A percentile compares a stretch with the other conserved stretches of the same genome.
These are phyloP conservation scores for Neofusicoccum cordaticola DNA, from an alignment of 2,329 filamentous ascomycete species.

Conservation along the genomic window DNA sequence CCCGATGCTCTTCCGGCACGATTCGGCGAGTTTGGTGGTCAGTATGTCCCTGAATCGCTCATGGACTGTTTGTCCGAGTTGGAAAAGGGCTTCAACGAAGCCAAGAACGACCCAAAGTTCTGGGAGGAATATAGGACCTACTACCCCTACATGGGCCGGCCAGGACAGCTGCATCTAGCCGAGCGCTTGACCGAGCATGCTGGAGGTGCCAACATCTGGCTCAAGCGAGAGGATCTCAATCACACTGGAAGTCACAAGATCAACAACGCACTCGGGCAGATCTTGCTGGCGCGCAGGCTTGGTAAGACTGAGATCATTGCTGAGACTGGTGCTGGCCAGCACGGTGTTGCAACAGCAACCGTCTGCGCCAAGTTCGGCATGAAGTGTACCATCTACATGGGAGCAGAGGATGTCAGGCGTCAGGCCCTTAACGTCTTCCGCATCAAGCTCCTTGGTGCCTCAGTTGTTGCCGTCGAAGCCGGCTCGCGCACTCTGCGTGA, in stretches of 20 bases:
- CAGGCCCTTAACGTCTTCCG: slow-evolving; percentile 98
- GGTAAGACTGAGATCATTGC: slow-evolving; percentile 98
- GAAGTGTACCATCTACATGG: slow-evolving; percentile 98
- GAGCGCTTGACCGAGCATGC: slow-evolving; percentile 84
- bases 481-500: slow-evolving; percentile 65
- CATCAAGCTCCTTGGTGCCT: slow-evolving; percentile 92
- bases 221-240: slow-evolving; percentile 96
- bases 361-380: slow-evolving; percentile 98
- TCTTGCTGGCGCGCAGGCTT: slow-evolving; percentile 77
- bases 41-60: slow-evolving; percentile 94
- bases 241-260: slow-evolving; percentile 99
- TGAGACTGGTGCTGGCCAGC: slow-evolving; percentile 95
- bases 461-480: slow-evolving; percentile 88
- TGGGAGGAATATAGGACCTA: slow-evolving; percentile 97
- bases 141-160: slow-evolving; percentile 96
- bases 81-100: slow-evolving; percentile 84
- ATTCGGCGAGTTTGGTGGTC: slow-evolving; percentile 94
- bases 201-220: slow-evolving; percentile 92
- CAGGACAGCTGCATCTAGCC: slow-evolving; percentile 86
- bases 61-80: slow-evolving; percentile 95
- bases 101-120: slow-evolving; percentile 83
- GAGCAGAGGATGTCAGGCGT: slow-evolving; percentile 91
- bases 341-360: slow-evolving; percentile 95
- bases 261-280: slow-evolving; percentile 95
- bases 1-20: slow-evolving; percentile 68